phyloP scores from a whole-genome alignment of 2,329 filamentous ascomycete species.

The Neopestalotiopsis sp. region DNA sequence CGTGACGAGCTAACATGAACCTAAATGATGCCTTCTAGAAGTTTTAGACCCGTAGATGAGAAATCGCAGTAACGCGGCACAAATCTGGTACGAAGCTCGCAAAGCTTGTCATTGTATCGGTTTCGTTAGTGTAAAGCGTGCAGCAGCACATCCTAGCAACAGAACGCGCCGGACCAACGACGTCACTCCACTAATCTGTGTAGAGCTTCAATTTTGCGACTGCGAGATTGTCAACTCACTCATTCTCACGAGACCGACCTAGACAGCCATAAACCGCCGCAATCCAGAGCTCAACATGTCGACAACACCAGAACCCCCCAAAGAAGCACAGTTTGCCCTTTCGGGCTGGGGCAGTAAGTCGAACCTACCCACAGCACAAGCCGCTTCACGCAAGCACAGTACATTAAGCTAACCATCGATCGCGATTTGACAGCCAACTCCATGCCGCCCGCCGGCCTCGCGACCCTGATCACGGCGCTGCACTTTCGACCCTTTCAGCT shows the following conservation, averaged over 20 bases:
- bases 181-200: constrained; percentile 11
- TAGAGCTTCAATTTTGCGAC: constrained; percentile 7
- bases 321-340: constrained; percentile 40
- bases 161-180: constrained; percentile 6
- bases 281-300: constrained; percentile 7
- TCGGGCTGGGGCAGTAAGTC: constrained; percentile 57
- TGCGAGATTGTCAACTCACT: no score
- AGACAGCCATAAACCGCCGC: not conserved
- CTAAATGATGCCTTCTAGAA: no score
- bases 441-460: constrained; percentile 59
- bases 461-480: constrained; percentile 60
- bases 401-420: constrained; percentile 13
- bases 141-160: not conserved
- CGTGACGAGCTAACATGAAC: no score
- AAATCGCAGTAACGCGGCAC: not conserved
- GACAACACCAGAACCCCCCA: constrained; percentile 37
- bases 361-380: not conserved
- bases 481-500: constrained; percentile 59
- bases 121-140: not conserved
- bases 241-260: not conserved
- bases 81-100: not conserved
- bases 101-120: not conserved
- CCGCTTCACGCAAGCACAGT: not conserved
- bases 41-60: no score
- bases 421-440: constrained; percentile 48